Evolutionary conservation across 2,329 filamentous ascomycete species (phyloP).

Genomic region (Exophiala calicioides): DNA sequence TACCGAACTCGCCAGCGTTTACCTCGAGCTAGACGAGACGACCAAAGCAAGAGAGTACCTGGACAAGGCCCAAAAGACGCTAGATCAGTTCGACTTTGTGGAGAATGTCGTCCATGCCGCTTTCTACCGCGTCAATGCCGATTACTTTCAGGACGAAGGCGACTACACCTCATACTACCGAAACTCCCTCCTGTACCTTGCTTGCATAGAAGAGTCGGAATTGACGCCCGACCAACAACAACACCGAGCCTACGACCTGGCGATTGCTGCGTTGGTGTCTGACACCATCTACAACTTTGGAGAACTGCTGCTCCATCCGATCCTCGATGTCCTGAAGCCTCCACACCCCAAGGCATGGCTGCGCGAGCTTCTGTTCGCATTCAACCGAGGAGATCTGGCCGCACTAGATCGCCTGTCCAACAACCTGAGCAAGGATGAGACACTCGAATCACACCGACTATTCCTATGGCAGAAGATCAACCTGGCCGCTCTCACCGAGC

Average conservation of each 20-base stretch:
- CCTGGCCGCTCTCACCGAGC: conserved; percentile 90
- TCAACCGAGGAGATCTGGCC: conserved; percentile 89
- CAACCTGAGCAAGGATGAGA: conserved; percentile 75
- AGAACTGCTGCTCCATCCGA: conserved; percentile 95
- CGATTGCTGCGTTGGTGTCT: conserved; percentile 87
- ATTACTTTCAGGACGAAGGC: conserved; percentile 88
- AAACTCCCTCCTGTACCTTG: conserved; percentile 95
- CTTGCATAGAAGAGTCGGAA: conserved; percentile 82
- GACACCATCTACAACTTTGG: conserved; percentile 99
- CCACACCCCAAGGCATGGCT: conserved; percentile 76
- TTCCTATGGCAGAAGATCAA: conserved; percentile 98
- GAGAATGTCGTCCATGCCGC: conserved; percentile 94
- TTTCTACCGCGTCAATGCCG: conserved; percentile 93
- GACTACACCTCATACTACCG: conserved; percentile 97
- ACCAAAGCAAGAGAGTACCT: conserved; percentile 84
- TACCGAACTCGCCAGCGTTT: conserved; percentile 83
- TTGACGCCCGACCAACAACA: conserved; percentile 74
- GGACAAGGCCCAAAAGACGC: conserved; percentile 79
- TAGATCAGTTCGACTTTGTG: conserved; percentile 91
- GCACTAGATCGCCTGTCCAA: conserved; percentile 82
- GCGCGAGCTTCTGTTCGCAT: conserved; percentile 92
- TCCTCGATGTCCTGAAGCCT: conserved; percentile 76
- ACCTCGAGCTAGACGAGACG: conserved; percentile 75
- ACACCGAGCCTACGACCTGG: conserved; percentile 85
- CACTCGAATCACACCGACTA: conserved; percentile 75